Base-by-base conservation (phyloP, 164 flowering plant species). In the Vitis labrusca region DNA sequence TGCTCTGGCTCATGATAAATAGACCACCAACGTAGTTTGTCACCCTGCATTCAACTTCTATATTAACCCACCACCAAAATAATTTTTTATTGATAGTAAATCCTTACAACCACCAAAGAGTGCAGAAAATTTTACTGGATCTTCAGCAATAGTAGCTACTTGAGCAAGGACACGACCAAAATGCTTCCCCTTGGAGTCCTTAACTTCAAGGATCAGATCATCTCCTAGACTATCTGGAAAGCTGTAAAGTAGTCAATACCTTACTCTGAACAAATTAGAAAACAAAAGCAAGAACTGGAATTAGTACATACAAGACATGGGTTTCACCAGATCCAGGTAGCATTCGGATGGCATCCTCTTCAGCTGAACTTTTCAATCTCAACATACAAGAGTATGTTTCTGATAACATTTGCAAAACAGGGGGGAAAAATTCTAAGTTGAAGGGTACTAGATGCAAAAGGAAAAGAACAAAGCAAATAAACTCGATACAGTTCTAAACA, bases 1-100 rank as follows among this genome's bases (percentile, higher is more conserved):
- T 94, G 98, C 67, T 88, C 97, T 59, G 97, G 98, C 70, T 94
- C 98, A 65, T 67, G 88, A 80, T 84, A 92, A 50, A 94, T 81
- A n/a, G 97, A 85, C 94, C 97, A 94, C 98, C 98, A 94, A 9
- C 97, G 97, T 61, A 88, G 80, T 77, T 94, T 94, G 63, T 91
- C 98, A 68, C 84, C 80, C 98, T 94, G 89, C 80, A 83, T 72
- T 37, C n/a, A 77, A 68, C 56, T 29, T 27, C 27, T 5, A 16
- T 64, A 70, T 77, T 49, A 81, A 72, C 17, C 50, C 53, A 47
- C 12, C 12, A 55, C 50, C 12, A 65, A 49, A 66, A 55, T 19
- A 74, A 65, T 71, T 61, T 59, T 11, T 15, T 23, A 48, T 52
- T 9, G 19, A 17, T 10, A 63, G 60, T 3, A 49, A 6, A 59